Base-by-base conservation (phyloP, 2,329 filamentous ascomycete species). In the Epichloe bromicola region DNA sequence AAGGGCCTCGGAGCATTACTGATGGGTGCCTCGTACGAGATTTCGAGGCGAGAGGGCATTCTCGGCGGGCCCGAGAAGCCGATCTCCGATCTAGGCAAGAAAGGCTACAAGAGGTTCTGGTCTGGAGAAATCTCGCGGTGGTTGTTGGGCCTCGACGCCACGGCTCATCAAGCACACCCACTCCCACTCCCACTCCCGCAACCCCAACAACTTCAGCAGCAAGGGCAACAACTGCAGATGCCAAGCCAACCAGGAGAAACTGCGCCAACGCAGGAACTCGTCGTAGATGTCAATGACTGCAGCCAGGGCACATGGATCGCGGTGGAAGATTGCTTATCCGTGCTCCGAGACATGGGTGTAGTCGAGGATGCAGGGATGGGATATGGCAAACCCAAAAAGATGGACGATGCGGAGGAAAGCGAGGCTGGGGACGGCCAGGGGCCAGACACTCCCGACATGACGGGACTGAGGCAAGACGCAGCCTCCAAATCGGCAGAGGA, bases 11-110 rank as follows among this genome's bases (percentile, higher is more conserved):
- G 93, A 0, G 82, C 88, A 48, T 71, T 97, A 48, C 75, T 98
- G 34, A 97, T 98, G 81, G 89, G 88, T 5, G 81, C 93, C 2
- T 94, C 87, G 38, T 98, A 98, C 67, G 90, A 93, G 65, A 84
- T 98, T 45, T 91, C 89, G 19, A 80, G 83, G 46, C 79, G 86
- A 51, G 90, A 97, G 63, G 82, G 83, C 6, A 75, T 91, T 42
- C 76, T 96, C 30, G 93, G 93, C 37, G 91, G 93, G 0, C 93
- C 93, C 0, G 93, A 98, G 70, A 93, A 94, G 65, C 93, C 91
- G 10, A 83, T 97, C 43, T 93, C 86, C 19, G 86, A 91, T 55
- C 76, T 95, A 46, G 91, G 91, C 1, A 79, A 80, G 58, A 85
- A 81, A 61, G 88, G 88, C 3, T 97, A 97, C 68, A 76, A 78